Percentiles rank a stretch among this genome's conserved stretches.
Conservation (phyloP, 345 rosid species). For the Alliaria petiolata region DNA sequence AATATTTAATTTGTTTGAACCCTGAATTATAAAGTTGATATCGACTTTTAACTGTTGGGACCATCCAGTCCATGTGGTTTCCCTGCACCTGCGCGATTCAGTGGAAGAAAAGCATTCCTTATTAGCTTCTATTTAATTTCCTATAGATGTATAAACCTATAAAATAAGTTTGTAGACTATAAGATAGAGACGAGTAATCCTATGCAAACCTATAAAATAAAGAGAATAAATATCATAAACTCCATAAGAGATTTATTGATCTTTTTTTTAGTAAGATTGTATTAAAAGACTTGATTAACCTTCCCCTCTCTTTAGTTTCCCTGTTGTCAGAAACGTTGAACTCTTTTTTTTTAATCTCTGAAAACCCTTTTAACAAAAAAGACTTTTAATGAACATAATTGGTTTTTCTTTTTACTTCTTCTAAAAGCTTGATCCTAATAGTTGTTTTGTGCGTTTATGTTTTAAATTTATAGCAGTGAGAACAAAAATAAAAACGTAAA, state of each 20-base stretch:
- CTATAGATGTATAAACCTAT: neutral
- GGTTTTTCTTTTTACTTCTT: neutral
- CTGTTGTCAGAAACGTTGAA: neutral
- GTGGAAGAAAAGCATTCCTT: neutral
- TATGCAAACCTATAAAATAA: neutral
- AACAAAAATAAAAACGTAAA: neutral
- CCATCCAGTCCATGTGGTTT: slow-evolving; percentile 4
- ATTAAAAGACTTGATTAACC: neutral
- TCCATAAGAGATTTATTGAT: neutral
- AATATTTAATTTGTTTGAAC: too few relatives aligned
- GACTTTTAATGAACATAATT: neutral
- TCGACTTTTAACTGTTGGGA: slow-evolving; percentile 18
- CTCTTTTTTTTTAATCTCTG: too few relatives aligned
- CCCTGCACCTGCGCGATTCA: slow-evolving; percentile 2
- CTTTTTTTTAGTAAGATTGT: neutral
- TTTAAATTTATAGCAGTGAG: neutral
- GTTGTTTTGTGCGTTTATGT: neutral
- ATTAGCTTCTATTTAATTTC: neutral
- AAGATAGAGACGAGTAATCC: neutral
- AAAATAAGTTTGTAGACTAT: too few relatives aligned
- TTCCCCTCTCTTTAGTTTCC: neutral
- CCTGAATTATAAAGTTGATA: slow-evolving; percentile 9
- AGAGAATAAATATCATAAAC: neutral
- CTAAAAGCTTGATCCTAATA: neutral
- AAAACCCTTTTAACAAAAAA: neutral